Base-by-base conservation (phyloP, 1,139 yeast genomes). In the Hansenula sp. region DNA sequence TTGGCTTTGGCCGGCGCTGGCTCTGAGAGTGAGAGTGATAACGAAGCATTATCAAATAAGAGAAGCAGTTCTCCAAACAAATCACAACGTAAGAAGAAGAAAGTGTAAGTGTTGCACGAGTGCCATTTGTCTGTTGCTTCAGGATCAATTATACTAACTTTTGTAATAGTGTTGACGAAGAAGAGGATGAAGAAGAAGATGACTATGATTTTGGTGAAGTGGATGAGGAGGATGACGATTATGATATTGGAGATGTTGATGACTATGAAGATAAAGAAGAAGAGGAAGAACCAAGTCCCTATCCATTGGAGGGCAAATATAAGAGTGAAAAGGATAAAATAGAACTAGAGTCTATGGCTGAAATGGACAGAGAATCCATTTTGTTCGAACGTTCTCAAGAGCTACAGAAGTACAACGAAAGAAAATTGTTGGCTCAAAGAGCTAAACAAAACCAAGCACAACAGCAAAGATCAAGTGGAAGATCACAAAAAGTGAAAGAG, bases 351-450 rank as follows among this genome's bases (percentile, higher is more conserved):
- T 73, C 75, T 1, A 76, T 93, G 81, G 95, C 93, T 47, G 99
- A 94, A 71, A 79, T 93, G 62, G 86, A 86, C 58, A 82, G 98
- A 59, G 99, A 93, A 70, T 83, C 87, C 55, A 79, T 89, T 47
- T 76, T 93, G 48, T 94, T 88, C 57, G 98, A 93, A 48, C 87
- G 99, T 65, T 78, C 88, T 6, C 96, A 90, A 65, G 95, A 88
- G 54, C 80, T 89, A 81, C 96, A 91, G 62, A 79, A 84, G 52
- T 90, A 74, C 65, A 82, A 85, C 46, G 98, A 93, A 66, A 79
- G 88, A 62, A 77, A 78, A 60, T 82, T 84, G 58, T 79, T 94
- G 58, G 88, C 86, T 33, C 84, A 88, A 59, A 83, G 98, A 66
- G 84, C 89, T 55, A 75, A 70, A 57, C 77, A 79, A 53, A 77